Conservation (phyloP, 805 yeast genomes). For the Lachancea lanzarotensis region DNA sequence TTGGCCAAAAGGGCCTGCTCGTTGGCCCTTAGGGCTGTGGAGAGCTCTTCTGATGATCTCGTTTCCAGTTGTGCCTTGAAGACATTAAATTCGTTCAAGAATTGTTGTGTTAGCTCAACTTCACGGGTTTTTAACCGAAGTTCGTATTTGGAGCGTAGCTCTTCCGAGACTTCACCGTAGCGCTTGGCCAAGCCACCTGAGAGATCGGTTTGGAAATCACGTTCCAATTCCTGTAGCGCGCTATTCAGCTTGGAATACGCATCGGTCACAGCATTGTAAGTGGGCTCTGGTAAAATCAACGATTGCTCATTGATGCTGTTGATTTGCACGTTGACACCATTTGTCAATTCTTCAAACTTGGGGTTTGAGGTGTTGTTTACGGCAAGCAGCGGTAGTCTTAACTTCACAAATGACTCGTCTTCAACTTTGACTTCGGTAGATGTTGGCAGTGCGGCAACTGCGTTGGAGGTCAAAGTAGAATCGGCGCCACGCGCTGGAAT, state of each 20-base stretch:
- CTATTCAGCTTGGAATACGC: constrained; percentile 13
- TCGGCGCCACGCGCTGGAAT: constrained; percentile 11
- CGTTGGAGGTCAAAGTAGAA: constrained; percentile 4
- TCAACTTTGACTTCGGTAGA: constrained; percentile 1
- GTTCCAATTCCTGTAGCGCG: constrained; percentile 14
- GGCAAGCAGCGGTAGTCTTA: constrained; percentile 5
- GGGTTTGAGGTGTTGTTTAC: neutral
- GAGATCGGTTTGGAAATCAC: constrained; percentile 13
- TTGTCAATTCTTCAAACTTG: constrained; percentile 8
- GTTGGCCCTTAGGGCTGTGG: constrained; percentile 60
- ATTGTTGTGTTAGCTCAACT: constrained; percentile 49
- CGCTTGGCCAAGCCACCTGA: constrained; percentile 11
- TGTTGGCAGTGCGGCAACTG: constrained; percentile 2
- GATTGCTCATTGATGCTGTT: constrained; percentile 34
- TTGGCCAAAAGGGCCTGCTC: constrained; percentile 58
- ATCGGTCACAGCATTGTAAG: constrained; percentile 12
- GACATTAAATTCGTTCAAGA: constrained; percentile 53
- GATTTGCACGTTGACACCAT: constrained; percentile 32
- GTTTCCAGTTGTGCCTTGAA: constrained; percentile 55
- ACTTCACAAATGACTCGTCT: constrained; percentile 1
- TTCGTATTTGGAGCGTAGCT: constrained; percentile 21
- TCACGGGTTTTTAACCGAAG: constrained; percentile 36
- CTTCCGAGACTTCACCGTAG: constrained; percentile 15
- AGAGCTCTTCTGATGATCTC: constrained; percentile 52
- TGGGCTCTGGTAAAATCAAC: constrained; percentile 20